Percentiles rank a stretch among this genome's conserved stretches.
Evolutionary conservation across 164 flowering plant genomes (phyloP).

Genomic region (Tinospora cordifolia): DNA sequence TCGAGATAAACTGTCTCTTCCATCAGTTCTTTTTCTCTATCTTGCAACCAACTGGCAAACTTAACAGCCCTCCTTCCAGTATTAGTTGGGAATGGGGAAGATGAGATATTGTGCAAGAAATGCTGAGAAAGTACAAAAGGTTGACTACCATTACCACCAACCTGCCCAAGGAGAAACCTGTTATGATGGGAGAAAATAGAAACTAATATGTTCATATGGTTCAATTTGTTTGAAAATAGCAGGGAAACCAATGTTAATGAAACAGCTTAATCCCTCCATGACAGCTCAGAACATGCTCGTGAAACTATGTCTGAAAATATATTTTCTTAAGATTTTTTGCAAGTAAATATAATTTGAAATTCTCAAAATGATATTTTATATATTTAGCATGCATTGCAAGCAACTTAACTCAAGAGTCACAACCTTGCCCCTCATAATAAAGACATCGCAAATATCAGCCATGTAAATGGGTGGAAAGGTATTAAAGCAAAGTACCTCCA

Average conservation of each 20-base stretch:
- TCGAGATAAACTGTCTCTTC: slow-evolving; percentile 47
- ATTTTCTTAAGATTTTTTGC: too few relatives aligned
- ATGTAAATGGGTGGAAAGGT: too few relatives aligned
- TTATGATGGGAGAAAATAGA: background rate
- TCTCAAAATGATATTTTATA: too few relatives aligned
- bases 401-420: too few relatives aligned
- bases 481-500: too few relatives aligned
- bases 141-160: slow-evolving; percentile 43
- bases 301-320: too few relatives aligned
- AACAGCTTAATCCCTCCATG: background rate
- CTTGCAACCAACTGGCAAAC: slow-evolving; percentile 60
- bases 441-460: too few relatives aligned
- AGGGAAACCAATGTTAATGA: background rate
- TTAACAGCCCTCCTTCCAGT: slow-evolving; percentile 66
- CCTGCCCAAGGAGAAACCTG: slow-evolving; percentile 22
- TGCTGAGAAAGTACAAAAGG: slow-evolving; percentile 69
- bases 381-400: too few relatives aligned
- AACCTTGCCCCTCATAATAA: too few relatives aligned
- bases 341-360: too few relatives aligned
- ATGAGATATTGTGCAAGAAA: slow-evolving; percentile 56
- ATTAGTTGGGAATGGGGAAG: slow-evolving; percentile 64
- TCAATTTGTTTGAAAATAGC: background rate
- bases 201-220: background rate
- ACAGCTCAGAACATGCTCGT: background rate
- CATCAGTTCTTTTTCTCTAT: slow-evolving; percentile 46